Percentiles rank a stretch among this genome's conserved stretches.
phyloP scores from a whole-genome alignment of 106 monocot species.

The Allium cepa region DNA sequence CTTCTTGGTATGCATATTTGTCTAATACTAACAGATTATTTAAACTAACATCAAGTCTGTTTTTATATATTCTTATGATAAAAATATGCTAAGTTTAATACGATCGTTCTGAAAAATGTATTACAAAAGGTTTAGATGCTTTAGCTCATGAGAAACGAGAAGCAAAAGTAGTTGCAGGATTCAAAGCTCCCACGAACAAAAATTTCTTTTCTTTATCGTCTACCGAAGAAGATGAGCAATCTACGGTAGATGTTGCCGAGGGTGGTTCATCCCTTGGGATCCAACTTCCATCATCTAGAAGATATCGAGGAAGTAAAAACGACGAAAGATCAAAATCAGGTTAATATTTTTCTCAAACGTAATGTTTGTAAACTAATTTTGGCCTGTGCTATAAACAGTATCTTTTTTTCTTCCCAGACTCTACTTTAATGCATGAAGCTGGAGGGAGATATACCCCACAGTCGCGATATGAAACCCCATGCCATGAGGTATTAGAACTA shows the following conservation, averaged over 20 bases:
- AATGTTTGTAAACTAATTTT: background rate
- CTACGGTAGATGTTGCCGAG: constrained; percentile 12
- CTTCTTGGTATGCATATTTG: constrained; percentile 8
- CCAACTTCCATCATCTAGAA: constrained; percentile 28
- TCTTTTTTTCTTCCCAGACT: constrained; percentile 7
- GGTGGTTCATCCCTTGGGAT: constrained; percentile 6
- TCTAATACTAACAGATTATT: background rate
- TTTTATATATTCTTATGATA: constrained; percentile 1
- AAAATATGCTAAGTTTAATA: background rate
- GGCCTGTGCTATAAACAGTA: background rate
- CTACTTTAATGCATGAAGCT: constrained; percentile 21
- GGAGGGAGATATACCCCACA: constrained; percentile 12
- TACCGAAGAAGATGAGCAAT: constrained; percentile 53
- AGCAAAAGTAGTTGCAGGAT: constrained; percentile 19
- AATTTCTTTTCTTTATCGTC: constrained; percentile 22
- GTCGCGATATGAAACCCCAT: constrained; percentile 13
- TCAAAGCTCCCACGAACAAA: constrained; percentile 48
- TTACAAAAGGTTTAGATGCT: constrained; percentile 56
- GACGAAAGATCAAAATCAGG: constrained; percentile 35
- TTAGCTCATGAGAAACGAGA: constrained; percentile 60
- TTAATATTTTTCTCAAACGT: background rate
- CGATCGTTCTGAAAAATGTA: background rate
- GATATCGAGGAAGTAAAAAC: constrained; percentile 47
- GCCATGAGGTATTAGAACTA: constrained; percentile 27
- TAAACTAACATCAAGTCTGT: background rate